Conservation (phyloP, 2,329 filamentous ascomycete genomes). For the Helotiales sp. region DNA sequence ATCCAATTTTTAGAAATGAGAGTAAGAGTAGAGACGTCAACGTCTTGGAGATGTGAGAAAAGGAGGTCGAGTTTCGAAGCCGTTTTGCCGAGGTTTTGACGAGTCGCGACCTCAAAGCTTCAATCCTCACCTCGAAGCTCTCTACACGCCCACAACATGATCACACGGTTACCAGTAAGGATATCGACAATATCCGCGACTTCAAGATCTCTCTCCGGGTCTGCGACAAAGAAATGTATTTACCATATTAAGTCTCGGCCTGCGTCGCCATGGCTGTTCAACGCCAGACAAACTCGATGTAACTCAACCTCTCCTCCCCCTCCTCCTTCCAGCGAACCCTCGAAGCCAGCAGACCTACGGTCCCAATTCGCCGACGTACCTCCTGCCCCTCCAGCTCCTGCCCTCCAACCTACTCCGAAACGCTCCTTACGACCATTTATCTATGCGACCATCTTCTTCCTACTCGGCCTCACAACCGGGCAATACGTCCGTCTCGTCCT, state of each 20-base stretch:
- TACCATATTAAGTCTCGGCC: neutral
- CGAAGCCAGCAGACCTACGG: slow-evolving; percentile 21
- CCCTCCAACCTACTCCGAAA: slow-evolving; percentile 18
- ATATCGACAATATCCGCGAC: neutral
- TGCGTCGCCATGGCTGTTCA: neutral
- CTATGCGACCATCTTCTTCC: slow-evolving; percentile 39
- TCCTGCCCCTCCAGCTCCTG: slow-evolving; percentile 9
- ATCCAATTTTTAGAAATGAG: neutral
- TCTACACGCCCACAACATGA: slow-evolving; percentile 45
- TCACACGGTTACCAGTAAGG: slow-evolving; percentile 14
- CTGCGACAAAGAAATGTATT: neutral
- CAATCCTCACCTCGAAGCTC: neutral
- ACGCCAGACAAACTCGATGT: neutral
- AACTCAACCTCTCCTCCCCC: slow-evolving; percentile 14
- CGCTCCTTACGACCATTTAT: slow-evolving; percentile 33
- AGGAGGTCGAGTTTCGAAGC: neutral
- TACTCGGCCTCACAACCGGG: slow-evolving; percentile 43
- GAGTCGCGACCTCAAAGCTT: neutral
- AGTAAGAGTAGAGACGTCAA: neutral
- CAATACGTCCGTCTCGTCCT: slow-evolving; percentile 42
- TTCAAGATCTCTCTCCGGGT: neutral
- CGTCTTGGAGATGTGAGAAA: neutral
- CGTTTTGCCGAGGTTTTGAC: neutral
- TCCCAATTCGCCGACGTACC: slow-evolving; percentile 26
- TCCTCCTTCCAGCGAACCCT: neutral